Conservation (phyloP, 2,329 filamentous ascomycete genomes). For the Botryotinia convoluta region DNA sequence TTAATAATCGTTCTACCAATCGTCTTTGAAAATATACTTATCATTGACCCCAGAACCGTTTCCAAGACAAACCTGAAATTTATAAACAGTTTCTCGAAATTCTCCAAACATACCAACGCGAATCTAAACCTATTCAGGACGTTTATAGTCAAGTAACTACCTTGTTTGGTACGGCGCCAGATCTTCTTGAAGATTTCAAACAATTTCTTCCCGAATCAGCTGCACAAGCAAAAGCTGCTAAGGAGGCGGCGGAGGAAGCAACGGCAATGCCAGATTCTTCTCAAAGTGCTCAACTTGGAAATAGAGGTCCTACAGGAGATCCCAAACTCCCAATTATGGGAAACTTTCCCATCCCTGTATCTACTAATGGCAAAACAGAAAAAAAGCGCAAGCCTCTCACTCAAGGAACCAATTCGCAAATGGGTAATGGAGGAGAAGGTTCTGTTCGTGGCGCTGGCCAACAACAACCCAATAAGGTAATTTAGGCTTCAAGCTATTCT, state of each 20-base stretch:
- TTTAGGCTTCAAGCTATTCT: constrained; percentile 27
- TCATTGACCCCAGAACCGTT: constrained; percentile 71
- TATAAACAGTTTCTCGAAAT: constrained; percentile 99
- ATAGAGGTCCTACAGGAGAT: constrained; percentile 47
- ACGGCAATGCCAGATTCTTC: constrained; percentile 39
- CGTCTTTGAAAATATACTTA: constrained; percentile 19
- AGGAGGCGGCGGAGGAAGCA: constrained; percentile 64
- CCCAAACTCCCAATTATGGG: constrained; percentile 86
- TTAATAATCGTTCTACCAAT: constrained; percentile 30
- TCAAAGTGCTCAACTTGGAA: constrained; percentile 53
- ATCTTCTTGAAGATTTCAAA: constrained; percentile 96
- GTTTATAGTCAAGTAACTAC: constrained; percentile 96
- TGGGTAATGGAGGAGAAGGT: constrained; percentile 29
- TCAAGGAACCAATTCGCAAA: constrained; percentile 35
- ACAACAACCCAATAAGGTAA: constrained; percentile 49
- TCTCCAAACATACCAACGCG: constrained; percentile 93
- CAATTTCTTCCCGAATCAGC: constrained; percentile 94
- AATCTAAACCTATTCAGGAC: constrained; percentile 97
- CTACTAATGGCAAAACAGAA: constrained; percentile 75
- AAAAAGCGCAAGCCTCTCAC: constrained; percentile 71
- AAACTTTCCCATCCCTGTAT: constrained; percentile 76
- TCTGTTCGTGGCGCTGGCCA: constrained; percentile 33
- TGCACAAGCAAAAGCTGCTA: constrained; percentile 61
- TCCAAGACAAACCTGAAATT: constrained; percentile 93
- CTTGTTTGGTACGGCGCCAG: constrained; percentile 87